Evolutionary conservation across 495 filamentous ascomycete species (phyloP), one percentile per base, ranked within the genome.

Genomic region (Penicillium taxi): DNA sequence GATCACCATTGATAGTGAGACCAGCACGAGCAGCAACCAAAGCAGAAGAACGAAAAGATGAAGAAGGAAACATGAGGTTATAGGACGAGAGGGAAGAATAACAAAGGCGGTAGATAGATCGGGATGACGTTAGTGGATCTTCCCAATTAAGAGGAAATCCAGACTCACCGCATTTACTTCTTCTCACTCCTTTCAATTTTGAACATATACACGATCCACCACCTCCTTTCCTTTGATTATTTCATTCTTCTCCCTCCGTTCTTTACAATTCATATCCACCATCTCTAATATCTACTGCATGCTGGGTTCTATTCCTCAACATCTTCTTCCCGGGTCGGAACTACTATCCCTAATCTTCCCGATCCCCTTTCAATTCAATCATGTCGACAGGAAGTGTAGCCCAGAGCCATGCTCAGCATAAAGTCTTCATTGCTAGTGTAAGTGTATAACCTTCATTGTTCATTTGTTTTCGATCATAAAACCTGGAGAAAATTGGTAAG

Each of bases 1-100:
- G 67, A 37, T 58, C 57, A n/a, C 50, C 49, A 7, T 41, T 74
- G 32, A 58, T 65, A 1, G 64, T 74, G 16, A 55, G 59, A 34
- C 48, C 53, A 35, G 65, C 65, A 14, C 50, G 61, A 8, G 62
- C 64, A 18, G 52, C 62, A n/a, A 45, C 17, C 27, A 44, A 29
- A 14, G 30, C 36, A 29, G 17, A 40, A 3, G 40, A 44, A 11
- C 15, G 21, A 24, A 15, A 14, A 20, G 9, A 32, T 18, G 17
- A n/a, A 9, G 11, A 32, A 27, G 37, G 27, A 32, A 20, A 29
- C 21, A 22, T 15, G 17, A 34, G 19, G n/a, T 35, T 28, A 14
- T 11, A 32, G 22, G 13, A 28, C 5, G 15, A 33, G 12, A 16
- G 6, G 40, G 14, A 25, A 27, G 29, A 15, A 36, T 15, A 26